These are phyloP conservation scores for Sporobolomyces pararoseus DNA, from an alignment of 768 basidiomycete species.

Conservation along the genomic window DNA sequence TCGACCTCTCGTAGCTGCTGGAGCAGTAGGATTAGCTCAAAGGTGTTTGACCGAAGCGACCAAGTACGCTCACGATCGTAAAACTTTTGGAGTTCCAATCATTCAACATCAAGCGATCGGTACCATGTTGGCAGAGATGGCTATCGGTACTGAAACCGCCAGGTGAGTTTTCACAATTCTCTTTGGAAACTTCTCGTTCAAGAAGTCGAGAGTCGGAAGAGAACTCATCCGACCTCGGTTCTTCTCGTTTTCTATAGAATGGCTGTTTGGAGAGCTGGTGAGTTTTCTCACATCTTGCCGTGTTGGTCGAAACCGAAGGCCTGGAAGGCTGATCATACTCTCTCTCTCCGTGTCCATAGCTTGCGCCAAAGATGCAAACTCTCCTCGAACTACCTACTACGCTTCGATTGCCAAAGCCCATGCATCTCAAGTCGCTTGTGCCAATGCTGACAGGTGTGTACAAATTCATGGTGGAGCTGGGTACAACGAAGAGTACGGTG, in stretches of 20 bases:
- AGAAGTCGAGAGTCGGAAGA: no score
- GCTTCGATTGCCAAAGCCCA: constrained; percentile 52
- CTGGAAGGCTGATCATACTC: not conserved
- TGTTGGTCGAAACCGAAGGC: not conserved
- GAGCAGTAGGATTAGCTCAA: constrained; percentile 51
- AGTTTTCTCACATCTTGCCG: no score
- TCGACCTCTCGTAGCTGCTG: constrained; percentile 50
- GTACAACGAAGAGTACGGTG: constrained; percentile 14
- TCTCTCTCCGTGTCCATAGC: constrained; percentile 31
- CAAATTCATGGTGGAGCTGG: constrained; percentile 41
- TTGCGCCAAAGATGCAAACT: constrained; percentile 49
- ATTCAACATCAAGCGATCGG: constrained; percentile 52
- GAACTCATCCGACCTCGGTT: not conserved
- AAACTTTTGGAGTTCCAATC: constrained; percentile 52
- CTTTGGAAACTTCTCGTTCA: no score
- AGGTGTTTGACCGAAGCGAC: constrained; percentile 51
- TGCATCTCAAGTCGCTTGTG: constrained; percentile 49
- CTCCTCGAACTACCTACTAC: constrained; percentile 50
- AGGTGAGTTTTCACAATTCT: not conserved
- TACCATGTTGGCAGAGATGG: constrained; percentile 53
- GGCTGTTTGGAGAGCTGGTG: constrained; percentile 13
- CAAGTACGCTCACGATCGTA: constrained; percentile 50
- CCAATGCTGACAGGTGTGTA: constrained; percentile 51
- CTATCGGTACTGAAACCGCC: constrained; percentile 46
- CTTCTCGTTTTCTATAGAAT: not conserved